Percentiles rank a stretch among this genome's conserved stretches.
Conservation (phyloP, 768 basidiomycete genomes). For the Trametes cinnabarina region DNA sequence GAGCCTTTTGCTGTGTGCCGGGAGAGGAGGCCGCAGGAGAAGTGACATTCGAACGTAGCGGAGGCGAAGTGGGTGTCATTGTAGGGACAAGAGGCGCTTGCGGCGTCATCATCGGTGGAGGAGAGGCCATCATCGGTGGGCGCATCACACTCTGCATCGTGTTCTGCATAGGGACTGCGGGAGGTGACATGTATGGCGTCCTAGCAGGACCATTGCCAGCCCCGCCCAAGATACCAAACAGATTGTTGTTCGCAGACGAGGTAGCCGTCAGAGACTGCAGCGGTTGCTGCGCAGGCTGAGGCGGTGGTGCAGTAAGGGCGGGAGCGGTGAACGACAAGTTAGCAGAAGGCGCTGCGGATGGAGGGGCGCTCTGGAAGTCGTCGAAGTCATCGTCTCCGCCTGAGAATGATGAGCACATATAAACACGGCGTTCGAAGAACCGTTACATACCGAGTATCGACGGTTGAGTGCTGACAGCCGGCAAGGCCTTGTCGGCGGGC, state of each 20-base stretch:
- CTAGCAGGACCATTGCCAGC: background rate
- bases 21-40: slow-evolving; percentile 17
- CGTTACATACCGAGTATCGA: slow-evolving; percentile 13
- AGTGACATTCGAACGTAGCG: slow-evolving; percentile 25
- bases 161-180: slow-evolving; percentile 20
- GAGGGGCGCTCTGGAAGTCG: slow-evolving; percentile 78
- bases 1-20: slow-evolving; percentile 31
- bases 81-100: slow-evolving; percentile 11
- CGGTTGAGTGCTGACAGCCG: slow-evolving; percentile 36
- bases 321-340: slow-evolving; percentile 9
- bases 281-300: background rate
- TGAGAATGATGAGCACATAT: background rate
- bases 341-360: slow-evolving; percentile 25
- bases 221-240: slow-evolving; percentile 15
- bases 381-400: slow-evolving; percentile 75
- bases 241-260: slow-evolving; percentile 10
- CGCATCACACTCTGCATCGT: slow-evolving; percentile 15
- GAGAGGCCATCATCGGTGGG: slow-evolving; percentile 7
- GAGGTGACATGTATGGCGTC: slow-evolving; percentile 19
- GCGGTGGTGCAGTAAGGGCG: background rate
- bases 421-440: background rate
- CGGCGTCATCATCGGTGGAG: slow-evolving; percentile 3
- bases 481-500: slow-evolving; percentile 50
- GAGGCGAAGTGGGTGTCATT: slow-evolving; percentile 28
- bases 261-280: slow-evolving; percentile 10